Evolutionary conservation across 2,329 filamentous ascomycete species (phyloP), one percentile per base, ranked within the genome.

Genomic region (Sclerotinia glacialis): DNA sequence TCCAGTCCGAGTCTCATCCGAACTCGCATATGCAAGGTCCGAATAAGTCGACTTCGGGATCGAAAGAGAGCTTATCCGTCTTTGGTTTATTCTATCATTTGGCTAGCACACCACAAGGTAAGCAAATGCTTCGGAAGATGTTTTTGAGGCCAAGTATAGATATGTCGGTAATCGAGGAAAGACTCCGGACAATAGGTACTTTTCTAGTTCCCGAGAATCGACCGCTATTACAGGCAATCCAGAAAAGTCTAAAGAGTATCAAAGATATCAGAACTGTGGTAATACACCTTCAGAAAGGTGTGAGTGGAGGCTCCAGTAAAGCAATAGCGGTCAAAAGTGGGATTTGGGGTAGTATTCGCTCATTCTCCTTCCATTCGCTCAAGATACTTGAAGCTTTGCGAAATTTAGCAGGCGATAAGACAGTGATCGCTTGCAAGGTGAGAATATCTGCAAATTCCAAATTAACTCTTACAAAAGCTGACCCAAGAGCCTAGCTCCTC

Each of bases 21-120:
- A 93, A 92, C 74, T 88, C 85, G 58, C 90, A 94, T 69, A 90
- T 89, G 72, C 89, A 90, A 78, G 90, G 90, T 0, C 86, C 87
- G 3, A 84, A 83, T 8, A 85, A 81, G 70, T 81, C 82, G 40
- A 83, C 81, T 34, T 86, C 84, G 1, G 88, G 85, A 26, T 84
- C 85, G 0, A 97, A 94, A 76, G 93, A 96, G 78, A 90, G 87
- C 21, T 82, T 95, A 1, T 98, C 92, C 0, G 79, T 97, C 0
- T 97, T 90, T 76, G 93, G 91, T 0, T 80, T 98, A 0, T 96
- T 97, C 69, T 86, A 89, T 67, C 82, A 86, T 65, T 80, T 95
- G 40, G 87, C 90, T 34, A 84, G 84, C 65, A 97, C 93, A 4
- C 84, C 90, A 0, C 93, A 97, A 76, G 95, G 95, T 0, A 92